Percentiles rank a stretch among this genome's conserved stretches.
Evolutionary conservation across 169 alveolate species (phyloP).

Genomic region (Plasmodium gallinaceum): DNA sequence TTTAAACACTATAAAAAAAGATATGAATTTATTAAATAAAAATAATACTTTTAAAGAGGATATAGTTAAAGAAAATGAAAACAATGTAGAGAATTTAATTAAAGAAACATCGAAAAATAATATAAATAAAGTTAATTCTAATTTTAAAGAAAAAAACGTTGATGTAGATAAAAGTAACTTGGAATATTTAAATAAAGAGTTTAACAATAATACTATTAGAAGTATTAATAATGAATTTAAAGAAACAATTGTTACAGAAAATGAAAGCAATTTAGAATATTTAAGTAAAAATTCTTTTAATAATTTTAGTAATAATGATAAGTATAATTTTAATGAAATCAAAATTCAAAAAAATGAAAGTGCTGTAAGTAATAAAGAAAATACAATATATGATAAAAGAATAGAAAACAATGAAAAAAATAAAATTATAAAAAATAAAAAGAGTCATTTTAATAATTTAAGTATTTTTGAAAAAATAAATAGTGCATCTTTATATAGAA

Average conservation of each 20-base stretch:
- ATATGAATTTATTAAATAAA: no score
- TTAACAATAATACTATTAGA: neutral
- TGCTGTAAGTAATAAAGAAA: neutral
- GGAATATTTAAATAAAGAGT: no score
- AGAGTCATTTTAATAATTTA: slow-evolving; percentile 14
- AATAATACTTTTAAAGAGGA: no score
- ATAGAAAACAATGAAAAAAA: slow-evolving; percentile 20
- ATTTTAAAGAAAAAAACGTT: no score
- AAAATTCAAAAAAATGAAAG: no score
- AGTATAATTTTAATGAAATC: neutral
- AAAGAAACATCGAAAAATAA: no score
- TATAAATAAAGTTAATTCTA: no score
- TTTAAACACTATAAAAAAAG: no score
- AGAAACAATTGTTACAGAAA: slow-evolving; percentile 13
- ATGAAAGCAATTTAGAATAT: neutral
- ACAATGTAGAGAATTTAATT: no score
- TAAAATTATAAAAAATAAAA: slow-evolving; percentile 24
- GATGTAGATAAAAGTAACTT: no score
- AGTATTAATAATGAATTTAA: slow-evolving; percentile 22
- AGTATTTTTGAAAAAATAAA: slow-evolving; percentile 73
- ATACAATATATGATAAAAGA: slow-evolving; percentile 64
- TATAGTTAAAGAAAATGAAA: no score
- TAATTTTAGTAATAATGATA: neutral
- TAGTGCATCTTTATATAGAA: slow-evolving; percentile 35
- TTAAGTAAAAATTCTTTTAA: slow-evolving; percentile 10